Percentiles rank a stretch among this genome's conserved stretches.
phyloP scores from a whole-genome alignment of 2,329 filamentous ascomycete genomes.

The Phialophora expanda region DNA sequence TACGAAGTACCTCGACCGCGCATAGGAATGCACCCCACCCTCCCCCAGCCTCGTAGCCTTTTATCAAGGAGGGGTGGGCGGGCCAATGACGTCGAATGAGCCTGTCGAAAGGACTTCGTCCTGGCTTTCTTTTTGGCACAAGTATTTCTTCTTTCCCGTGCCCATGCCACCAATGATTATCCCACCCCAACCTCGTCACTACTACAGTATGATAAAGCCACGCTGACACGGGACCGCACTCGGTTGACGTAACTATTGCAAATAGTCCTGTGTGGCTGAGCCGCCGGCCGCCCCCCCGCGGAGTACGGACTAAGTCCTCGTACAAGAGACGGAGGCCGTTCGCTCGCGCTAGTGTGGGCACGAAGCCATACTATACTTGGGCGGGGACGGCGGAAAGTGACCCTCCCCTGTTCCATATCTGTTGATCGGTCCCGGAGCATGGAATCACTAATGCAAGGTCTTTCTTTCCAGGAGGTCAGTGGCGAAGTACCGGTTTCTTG shows the following conservation, averaged over 20 bases:
- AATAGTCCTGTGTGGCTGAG: neutral
- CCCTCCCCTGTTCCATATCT: neutral
- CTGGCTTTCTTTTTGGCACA: neutral
- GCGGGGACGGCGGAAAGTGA: neutral
- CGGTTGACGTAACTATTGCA: neutral
- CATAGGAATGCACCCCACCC: no score
- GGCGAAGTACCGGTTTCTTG: neutral
- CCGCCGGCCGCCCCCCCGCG: no score
- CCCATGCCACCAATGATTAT: neutral
- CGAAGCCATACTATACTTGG: neutral
- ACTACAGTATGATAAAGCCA: neutral
- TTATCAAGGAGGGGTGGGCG: neutral
- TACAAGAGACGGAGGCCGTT: neutral
- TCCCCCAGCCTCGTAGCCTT: neutral
- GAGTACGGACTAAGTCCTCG: neutral
- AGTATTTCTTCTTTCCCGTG: neutral
- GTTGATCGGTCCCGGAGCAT: neutral
- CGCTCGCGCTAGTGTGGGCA: neutral
- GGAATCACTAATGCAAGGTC: neutral
- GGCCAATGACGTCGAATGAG: neutral
- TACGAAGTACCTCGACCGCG: no score
- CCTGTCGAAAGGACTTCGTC: neutral
- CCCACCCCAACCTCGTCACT: neutral
- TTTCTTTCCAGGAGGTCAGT: neutral
- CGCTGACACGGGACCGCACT: neutral